Evolutionary conservation across 116 monocot species (phyloP).

Genomic region (Posidonia oceanica): DNA sequence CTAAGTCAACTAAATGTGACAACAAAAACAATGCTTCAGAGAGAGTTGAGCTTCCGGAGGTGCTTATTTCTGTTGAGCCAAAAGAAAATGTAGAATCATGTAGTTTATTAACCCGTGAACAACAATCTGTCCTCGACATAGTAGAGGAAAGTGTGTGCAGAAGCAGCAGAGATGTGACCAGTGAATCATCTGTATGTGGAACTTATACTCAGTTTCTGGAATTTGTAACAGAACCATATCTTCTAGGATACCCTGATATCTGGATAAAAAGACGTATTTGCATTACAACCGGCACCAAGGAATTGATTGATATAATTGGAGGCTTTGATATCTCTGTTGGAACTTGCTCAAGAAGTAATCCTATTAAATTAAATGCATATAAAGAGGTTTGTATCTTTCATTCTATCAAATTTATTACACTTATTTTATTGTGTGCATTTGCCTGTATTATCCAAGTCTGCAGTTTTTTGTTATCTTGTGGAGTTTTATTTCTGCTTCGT

Average conservation of each 20-base stretch:
- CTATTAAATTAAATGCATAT: not conserved
- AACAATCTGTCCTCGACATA: not conserved
- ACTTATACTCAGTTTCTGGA: conserved; percentile 8
- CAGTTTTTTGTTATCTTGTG: not conserved
- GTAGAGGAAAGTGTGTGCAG: not conserved
- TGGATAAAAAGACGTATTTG: conserved; percentile 35
- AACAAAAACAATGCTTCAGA: not conserved
- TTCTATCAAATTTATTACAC: not conserved
- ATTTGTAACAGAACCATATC: conserved; percentile 9
- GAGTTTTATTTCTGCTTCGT: not conserved
- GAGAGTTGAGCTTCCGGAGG: not conserved
- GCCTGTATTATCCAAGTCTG: not conserved
- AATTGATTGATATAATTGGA: conserved; percentile 25
- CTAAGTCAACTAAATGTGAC: conserved; percentile 1
- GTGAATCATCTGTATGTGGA: conserved; percentile 1
- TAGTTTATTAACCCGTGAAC: not conserved
- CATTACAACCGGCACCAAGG: conserved; percentile 37
- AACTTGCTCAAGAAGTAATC: not conserved
- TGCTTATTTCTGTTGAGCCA: conserved; percentile 2
- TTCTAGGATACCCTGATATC: conserved; percentile 13
- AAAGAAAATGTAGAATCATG: not conserved
- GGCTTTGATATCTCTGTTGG: conserved; percentile 4
- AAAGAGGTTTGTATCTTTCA: not conserved
- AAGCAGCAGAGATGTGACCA: conserved; percentile 2
- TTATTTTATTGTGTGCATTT: not conserved